These are phyloP conservation scores for Fusarium sororula DNA, from an alignment of 2,329 filamentous ascomycete species.

Conservation along the genomic window DNA sequence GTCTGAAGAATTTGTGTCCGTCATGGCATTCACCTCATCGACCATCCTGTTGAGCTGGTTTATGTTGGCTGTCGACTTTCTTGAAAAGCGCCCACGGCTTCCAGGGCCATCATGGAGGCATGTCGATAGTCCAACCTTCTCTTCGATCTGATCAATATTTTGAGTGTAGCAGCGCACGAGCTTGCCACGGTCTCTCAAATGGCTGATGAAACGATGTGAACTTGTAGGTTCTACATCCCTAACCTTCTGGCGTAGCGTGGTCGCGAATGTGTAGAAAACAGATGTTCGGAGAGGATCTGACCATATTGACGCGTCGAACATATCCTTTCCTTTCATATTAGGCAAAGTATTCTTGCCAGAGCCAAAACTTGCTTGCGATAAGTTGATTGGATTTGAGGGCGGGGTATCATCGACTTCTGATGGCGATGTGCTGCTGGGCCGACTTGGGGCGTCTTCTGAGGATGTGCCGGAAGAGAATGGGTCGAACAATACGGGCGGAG, in stretches of 20 bases:
- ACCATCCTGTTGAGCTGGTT: conserved; percentile 51
- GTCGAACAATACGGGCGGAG: conserved; percentile 62
- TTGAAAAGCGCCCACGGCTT: conserved; percentile 67
- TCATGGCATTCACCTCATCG: conserved; percentile 43
- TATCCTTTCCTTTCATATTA: conserved; percentile 74
- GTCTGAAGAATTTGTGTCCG: conserved; percentile 35
- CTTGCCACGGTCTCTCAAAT: conserved; percentile 72
- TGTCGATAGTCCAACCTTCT: conserved; percentile 73
- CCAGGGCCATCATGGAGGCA: conserved; percentile 70
- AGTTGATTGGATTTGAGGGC: conserved; percentile 50
- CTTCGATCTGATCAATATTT: conserved; percentile 79
- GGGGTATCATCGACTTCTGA: conserved; percentile 58
- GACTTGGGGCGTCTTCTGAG: conserved; percentile 49
- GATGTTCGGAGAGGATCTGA: conserved; percentile 73
- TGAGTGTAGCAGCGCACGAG: conserved; percentile 78
- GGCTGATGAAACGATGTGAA: conserved; percentile 75
- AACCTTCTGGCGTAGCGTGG: conserved; percentile 71
- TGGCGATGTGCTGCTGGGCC: conserved; percentile 51
- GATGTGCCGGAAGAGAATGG: conserved; percentile 54
- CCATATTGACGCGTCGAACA: conserved; percentile 78
- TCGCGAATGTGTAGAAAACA: conserved; percentile 77
- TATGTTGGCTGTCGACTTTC: conserved; percentile 52
- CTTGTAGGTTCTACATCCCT: conserved; percentile 69
- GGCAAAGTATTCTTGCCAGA: conserved; percentile 54
- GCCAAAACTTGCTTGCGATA: conserved; percentile 50